Conservation (phyloP, 2,329 filamentous ascomycete genomes). For the Fusarium anguioides region DNA sequence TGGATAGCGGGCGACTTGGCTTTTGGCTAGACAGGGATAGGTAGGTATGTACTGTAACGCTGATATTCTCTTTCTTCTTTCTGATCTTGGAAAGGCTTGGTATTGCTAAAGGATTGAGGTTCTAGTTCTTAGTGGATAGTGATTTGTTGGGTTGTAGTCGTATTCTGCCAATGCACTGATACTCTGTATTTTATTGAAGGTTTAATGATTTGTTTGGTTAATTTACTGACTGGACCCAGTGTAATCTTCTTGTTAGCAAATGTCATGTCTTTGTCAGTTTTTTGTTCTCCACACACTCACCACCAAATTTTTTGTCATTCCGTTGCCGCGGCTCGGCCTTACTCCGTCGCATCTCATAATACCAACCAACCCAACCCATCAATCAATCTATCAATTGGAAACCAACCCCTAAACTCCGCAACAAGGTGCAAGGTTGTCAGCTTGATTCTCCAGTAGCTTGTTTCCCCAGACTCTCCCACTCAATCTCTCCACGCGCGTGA, state of each 20-base stretch:
- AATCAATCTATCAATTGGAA: too few species aligned
- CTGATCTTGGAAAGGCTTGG: not conserved
- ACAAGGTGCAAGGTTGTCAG: constrained; percentile 21
- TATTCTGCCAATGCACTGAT: not conserved
- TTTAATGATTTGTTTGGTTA: constrained; percentile 3
- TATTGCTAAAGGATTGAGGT: not conserved
- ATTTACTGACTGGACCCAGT: constrained; percentile 14
- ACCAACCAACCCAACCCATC: not conserved
- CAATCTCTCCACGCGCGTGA: not conserved
- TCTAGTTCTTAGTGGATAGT: not conserved
- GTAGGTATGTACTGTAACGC: not conserved
- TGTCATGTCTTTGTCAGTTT: not conserved
- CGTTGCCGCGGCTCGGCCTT: constrained; percentile 24
- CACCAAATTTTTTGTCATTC: constrained; percentile 1
- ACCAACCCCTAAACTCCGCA: too few species aligned
- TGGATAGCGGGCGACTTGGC: constrained; percentile 15
- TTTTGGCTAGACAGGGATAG: constrained; percentile 21
- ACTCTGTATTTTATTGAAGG: not conserved
- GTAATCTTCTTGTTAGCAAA: not conserved
- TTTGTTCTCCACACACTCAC: constrained; percentile 8
- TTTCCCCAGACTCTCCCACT: constrained; percentile 34
- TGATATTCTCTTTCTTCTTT: not conserved
- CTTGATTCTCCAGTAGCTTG: constrained; percentile 26
- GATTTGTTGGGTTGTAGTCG: constrained; percentile 14
- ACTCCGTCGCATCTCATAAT: constrained; percentile 13